Conservation (phyloP, 179 eudicot genomes). For the Nepenthes alata region DNA sequence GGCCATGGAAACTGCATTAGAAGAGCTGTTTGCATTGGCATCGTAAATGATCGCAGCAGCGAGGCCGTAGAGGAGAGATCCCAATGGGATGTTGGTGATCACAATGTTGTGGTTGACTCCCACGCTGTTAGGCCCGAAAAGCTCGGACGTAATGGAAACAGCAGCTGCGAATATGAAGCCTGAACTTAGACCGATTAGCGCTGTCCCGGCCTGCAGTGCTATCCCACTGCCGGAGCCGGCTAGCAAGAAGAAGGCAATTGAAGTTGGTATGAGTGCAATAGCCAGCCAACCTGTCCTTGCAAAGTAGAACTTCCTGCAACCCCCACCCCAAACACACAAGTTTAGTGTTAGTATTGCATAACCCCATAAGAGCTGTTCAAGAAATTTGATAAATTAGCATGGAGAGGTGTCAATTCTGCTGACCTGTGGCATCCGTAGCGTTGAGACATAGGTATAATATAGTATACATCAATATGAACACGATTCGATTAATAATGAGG, state of each 20-base stretch:
- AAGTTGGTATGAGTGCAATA: constrained; percentile 57
- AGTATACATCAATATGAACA: too few relatives aligned
- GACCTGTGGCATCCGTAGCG: too few relatives aligned
- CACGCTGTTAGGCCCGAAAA: constrained; percentile 34
- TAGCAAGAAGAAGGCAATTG: constrained; percentile 65
- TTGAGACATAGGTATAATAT: too few relatives aligned
- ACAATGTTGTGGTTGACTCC: constrained; percentile 46
- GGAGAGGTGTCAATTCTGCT: too few relatives aligned
- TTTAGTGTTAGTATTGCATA: neutral
- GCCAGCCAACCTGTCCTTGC: constrained; percentile 93
- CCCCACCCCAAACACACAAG: too few relatives aligned
- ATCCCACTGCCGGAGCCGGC: constrained; percentile 35
- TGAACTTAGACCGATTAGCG: constrained; percentile 65
- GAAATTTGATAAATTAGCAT: too few relatives aligned
- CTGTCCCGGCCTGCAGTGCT: constrained; percentile 44
- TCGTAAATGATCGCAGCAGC: constrained; percentile 55
- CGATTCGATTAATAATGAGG: too few relatives aligned
- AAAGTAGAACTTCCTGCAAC: constrained; percentile 63
- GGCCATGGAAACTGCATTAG: constrained; percentile 19
- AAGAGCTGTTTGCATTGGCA: constrained; percentile 17
- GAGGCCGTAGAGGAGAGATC: constrained; percentile 55
- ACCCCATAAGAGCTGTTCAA: neutral
- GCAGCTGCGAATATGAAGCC: constrained; percentile 91
- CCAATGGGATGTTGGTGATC: constrained; percentile 43
- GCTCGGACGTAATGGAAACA: constrained; percentile 63